Percentiles rank a stretch among this genome's conserved stretches.
Evolutionary conservation across 129 eudicot genomes (phyloP).

Genomic region (Artemisia argyi): DNA sequence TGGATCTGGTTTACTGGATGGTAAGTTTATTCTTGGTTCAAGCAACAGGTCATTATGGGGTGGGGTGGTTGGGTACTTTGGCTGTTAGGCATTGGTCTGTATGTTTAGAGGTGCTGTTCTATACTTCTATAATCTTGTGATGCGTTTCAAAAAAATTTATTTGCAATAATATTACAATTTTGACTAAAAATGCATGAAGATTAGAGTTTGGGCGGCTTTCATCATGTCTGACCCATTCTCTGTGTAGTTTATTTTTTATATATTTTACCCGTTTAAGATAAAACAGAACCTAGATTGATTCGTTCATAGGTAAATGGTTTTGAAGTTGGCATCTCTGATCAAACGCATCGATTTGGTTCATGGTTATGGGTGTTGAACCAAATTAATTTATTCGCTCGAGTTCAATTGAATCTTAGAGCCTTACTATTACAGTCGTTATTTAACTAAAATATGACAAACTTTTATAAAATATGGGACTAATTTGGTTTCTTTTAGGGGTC

Average conservation of each 20-base stretch:
- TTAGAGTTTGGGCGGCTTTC: not conserved
- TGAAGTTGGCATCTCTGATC: not conserved
- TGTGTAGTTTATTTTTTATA: not conserved
- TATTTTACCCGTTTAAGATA: not conserved
- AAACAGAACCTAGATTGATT: not conserved
- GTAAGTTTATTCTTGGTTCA: slow-evolving; percentile 28
- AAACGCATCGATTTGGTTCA: not conserved
- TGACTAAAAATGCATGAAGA: not conserved
- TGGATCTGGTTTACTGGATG: slow-evolving; percentile 22
- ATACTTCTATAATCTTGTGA: not conserved
- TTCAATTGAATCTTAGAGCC: not conserved
- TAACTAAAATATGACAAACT: too few species aligned
- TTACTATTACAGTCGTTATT: too few species aligned
- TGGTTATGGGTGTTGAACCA: too few species aligned
- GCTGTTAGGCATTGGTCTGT: not conserved
- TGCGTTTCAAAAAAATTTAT: not conserved
- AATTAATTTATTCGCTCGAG: not conserved
- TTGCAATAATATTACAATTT: not conserved
- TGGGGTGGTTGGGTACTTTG: not conserved
- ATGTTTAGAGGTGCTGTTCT: not conserved
- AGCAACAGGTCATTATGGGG: not conserved
- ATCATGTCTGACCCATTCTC: not conserved
- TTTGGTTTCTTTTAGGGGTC: not conserved
- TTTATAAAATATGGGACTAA: not conserved
- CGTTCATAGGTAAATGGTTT: not conserved